Base-by-base conservation (phyloP, 2,329 filamentous ascomycete species). In the Aspergillus oerlinghausenensis region DNA sequence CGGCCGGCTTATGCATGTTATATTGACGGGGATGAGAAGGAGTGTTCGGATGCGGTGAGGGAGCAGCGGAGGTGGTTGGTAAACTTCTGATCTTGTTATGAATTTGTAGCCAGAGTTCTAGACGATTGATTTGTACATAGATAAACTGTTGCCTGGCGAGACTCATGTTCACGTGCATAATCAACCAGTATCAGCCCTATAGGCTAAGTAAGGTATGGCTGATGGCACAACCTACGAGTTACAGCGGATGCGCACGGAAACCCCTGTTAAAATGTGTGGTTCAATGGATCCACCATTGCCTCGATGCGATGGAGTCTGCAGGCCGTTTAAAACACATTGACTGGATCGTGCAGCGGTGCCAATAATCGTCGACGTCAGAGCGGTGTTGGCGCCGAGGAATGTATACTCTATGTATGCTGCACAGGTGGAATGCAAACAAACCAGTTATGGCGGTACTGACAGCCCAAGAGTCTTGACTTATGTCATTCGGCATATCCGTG, bases 1-100 rank as follows among this genome's bases (percentile, higher is more conserved):
- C 79, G 94, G 61, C 75, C 81, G 32, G 80, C 73, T 25, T 99
- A 86, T 73, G 64, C 63, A 57, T 64, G 63, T 49, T 82, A 77
- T 66, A 53, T 73, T 29, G 56, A 71, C 63, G 72, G 60, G 49
- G 57, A 71, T 67, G 64, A 70, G 25, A 69, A 66, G 51, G 59
- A 51, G 58, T 21, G 43, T 17, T 43, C 59, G 28, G 73, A 72
- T 54, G 65, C 67, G 62, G 71, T 70, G 40, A 64, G 65, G 54
- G 64, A 67, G 42, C 68, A 68, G 57, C 56, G 59, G 28, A 61
- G 48, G 57, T 77, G 74, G 74, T 58, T 76, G 67, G 65, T 63
- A 45, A 65, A 43, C 17, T 75, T 75, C 63, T 62, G 50, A 59
- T 23, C 19, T 38, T 50, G 1, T 11, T 29, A 29, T 29, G 11